Evolutionary conservation across 495 filamentous ascomycete genomes (phyloP).

Genomic region (Podospora didyma): DNA sequence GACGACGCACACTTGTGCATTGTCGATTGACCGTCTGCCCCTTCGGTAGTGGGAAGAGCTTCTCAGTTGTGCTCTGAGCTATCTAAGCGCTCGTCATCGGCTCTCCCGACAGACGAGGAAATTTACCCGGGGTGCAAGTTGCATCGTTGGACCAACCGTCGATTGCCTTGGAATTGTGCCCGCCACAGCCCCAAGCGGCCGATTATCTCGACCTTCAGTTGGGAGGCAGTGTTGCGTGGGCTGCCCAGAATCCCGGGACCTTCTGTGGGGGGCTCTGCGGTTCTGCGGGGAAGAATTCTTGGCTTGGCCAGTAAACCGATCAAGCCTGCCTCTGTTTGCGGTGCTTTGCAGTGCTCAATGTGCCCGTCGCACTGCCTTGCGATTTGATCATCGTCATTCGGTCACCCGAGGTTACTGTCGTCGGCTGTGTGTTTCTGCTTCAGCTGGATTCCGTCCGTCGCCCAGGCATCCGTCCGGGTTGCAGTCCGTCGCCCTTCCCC

Average conservation of each 20-base stretch:
- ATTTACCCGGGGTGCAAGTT: too few species aligned
- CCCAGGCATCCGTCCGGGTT: not conserved
- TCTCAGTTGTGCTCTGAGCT: too few species aligned
- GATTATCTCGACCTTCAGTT: not conserved
- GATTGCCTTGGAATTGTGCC: conserved; percentile 1
- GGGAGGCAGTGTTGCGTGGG: not conserved
- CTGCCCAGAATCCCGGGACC: not conserved
- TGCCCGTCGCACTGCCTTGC: not conserved
- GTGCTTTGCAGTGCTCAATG: not conserved
- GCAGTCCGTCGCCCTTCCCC: too few species aligned
- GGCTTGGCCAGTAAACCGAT: conserved; percentile 6
- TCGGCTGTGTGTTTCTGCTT: not conserved
- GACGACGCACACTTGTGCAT: too few species aligned
- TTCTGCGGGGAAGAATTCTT: not conserved
- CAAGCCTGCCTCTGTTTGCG: not conserved
- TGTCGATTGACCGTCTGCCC: too few species aligned
- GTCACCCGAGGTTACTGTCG: not conserved
- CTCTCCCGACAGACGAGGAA: too few species aligned
- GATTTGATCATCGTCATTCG: not conserved
- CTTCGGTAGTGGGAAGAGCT: too few species aligned
- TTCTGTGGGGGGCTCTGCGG: not conserved
- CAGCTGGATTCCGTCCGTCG: not conserved
- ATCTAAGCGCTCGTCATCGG: too few species aligned
- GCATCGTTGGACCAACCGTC: not conserved
- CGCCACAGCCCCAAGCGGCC: conserved; percentile 14